A percentile compares a stretch with the other conserved stretches of the same genome.
These are phyloP conservation scores for Chloris gayana DNA, from an alignment of 176 grass and related monocot species.

Conservation along the genomic window DNA sequence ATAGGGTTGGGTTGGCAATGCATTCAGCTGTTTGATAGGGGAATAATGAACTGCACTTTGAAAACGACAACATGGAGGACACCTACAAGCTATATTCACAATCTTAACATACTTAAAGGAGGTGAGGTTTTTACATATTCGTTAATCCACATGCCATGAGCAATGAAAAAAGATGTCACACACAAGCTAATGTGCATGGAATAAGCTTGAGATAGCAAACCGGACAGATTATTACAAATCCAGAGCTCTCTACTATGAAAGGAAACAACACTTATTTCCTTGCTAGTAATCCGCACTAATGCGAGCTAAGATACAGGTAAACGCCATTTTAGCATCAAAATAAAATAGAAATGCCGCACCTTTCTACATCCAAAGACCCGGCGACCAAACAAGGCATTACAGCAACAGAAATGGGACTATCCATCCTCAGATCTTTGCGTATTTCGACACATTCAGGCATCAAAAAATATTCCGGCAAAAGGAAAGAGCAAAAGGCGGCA, in stretches of 20 bases:
- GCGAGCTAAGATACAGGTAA: not conserved
- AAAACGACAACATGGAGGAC: not conserved
- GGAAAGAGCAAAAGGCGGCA: conserved; percentile 32
- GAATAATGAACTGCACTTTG: not conserved
- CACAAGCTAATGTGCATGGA: conserved; percentile 28
- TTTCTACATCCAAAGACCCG: conserved; percentile 22
- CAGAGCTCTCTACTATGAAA: not conserved
- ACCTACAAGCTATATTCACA: not conserved
- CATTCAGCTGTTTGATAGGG: no score
- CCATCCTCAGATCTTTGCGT: conserved; percentile 42
- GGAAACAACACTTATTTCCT: not conserved
- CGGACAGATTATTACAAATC: not conserved
- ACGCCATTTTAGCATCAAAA: conserved; percentile 3
- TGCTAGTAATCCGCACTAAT: not conserved
- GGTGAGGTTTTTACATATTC: not conserved
- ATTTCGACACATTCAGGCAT: conserved; percentile 20
- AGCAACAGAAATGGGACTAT: not conserved
- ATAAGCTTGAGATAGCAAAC: conserved; percentile 9
- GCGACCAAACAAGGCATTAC: conserved; percentile 18
- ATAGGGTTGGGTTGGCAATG: no score
- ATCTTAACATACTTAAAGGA: not conserved
- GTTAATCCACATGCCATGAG: not conserved
- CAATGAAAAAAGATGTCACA: not conserved
- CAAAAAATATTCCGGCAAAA: conserved; percentile 14
- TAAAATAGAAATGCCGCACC: conserved; percentile 11